Percentiles rank a stretch among this genome's conserved stretches.
Conservation (phyloP, 495 filamentous ascomycete genomes). For the Acidomyces sp. region DNA sequence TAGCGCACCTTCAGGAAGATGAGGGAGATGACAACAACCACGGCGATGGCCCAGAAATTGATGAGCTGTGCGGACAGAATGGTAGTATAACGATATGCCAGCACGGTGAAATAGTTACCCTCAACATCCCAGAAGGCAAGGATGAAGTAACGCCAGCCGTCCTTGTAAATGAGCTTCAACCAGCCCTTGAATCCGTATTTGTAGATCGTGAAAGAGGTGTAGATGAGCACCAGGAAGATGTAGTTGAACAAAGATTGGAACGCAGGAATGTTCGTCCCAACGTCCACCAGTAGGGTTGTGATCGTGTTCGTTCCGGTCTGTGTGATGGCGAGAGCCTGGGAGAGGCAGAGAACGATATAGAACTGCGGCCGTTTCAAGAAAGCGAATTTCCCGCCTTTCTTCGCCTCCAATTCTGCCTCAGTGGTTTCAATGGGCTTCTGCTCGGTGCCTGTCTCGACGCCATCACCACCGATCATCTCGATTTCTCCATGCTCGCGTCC, state of each 20-base stretch:
- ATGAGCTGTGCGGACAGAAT: conserved; percentile 86
- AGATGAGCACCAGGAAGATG: conserved; percentile 66
- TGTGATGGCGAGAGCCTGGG: conserved; percentile 74
- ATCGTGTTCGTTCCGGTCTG: conserved; percentile 86
- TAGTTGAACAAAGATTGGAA: conserved; percentile 97
- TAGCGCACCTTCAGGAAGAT: conserved; percentile 75
- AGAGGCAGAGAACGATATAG: conserved; percentile 66
- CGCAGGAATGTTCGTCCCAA: conserved; percentile 76
- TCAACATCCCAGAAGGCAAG: conserved; percentile 86
- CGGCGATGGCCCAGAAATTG: conserved; percentile 97
- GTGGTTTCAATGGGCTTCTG: conserved; percentile 10
- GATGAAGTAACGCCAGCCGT: conserved; percentile 92
- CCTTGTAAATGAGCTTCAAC: conserved; percentile 43
- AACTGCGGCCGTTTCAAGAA: conserved; percentile 79
- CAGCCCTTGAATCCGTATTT: conserved; percentile 64
- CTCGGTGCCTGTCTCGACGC: background rate
- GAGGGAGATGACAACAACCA: conserved; percentile 79
- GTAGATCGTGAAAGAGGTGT: conserved; percentile 71
- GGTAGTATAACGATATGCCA: conserved; percentile 86
- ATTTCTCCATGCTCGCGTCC: conserved; percentile 21
- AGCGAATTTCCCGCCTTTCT: conserved; percentile 50
- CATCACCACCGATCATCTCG: conserved; percentile 15
- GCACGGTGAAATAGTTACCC: conserved; percentile 94
- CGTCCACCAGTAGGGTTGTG: conserved; percentile 52
- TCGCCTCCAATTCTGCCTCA: conserved; percentile 32